Evolutionary conservation across 371 early-diverging fungal species (phyloP), one percentile per base, ranked within the genome.

Genomic region (Entomophthora muscae): DNA sequence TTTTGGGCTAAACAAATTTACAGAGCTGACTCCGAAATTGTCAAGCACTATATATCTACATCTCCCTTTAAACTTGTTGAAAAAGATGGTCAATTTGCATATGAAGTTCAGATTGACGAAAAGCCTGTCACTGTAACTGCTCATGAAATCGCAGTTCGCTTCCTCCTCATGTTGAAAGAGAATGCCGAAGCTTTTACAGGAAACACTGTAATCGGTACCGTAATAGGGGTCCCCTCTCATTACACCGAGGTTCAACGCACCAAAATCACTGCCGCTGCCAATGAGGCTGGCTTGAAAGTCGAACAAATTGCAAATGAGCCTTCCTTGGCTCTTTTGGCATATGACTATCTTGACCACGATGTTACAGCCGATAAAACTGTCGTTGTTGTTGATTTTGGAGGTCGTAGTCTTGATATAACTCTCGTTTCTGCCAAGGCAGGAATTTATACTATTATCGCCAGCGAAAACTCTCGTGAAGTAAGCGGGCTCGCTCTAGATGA

Each of bases 371-470:
- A 91, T 68, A 83, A 84, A 70, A 79, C 81, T 23, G 80, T 89
- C n/a, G 76, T 97, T 65, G 92, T 98, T 22, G 88, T 93, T 67
- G 99, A 99, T 76, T 79, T 98, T 63, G 99, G 99, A 63, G 98
- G 90, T 53, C 88, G 93, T 60, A 89, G 91, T 24, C 89, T 98
- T 66, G 96, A 93, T 70, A 83, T 97, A 52, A 86, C 94, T 60
- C 81, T 97, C 52, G 76, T 98, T 57, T 83, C 88, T 57, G 78
- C 85, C 59, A 86, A 87, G 68, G 82, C 92, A 64, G 98, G 97
- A 32, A 79, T 99, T 64, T 89, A 83, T 78, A 83, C 91, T 33
- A 83, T 93, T 66, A 80, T 95, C 57, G 82, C 82, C 42, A 83
- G 89, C 63, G 83, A 85, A 31, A 90, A 91, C 71, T 91, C 90